Conservation (phyloP, 1,284 basidiomycete genomes). For the Fomitopsis palustris region DNA sequence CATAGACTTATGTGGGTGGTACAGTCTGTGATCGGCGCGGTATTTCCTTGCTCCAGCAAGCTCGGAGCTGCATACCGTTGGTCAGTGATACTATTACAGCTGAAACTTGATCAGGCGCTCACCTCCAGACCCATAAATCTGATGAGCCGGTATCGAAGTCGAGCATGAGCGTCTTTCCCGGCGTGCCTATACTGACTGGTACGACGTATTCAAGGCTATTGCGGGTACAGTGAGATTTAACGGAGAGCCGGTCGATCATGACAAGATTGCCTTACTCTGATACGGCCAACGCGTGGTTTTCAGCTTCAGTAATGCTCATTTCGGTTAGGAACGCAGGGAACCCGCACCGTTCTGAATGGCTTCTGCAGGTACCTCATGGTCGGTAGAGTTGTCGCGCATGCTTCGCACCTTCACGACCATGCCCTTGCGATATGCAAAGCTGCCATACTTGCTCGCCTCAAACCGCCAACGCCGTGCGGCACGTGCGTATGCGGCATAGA, state of each 20-base stretch:
- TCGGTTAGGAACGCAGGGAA: not conserved
- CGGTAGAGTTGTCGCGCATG: slow-evolving; percentile 22
- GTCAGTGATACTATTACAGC: too few species aligned
- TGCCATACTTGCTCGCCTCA: slow-evolving; percentile 26
- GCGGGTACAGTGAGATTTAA: not conserved
- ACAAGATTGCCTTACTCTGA: not conserved
- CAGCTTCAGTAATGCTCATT: not conserved
- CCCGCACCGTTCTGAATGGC: slow-evolving; percentile 33
- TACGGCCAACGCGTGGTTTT: not conserved
- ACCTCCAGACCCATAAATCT: slow-evolving; percentile 36
- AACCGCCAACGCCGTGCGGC: slow-evolving; percentile 31
- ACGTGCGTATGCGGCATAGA: slow-evolving; percentile 31
- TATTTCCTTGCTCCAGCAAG: slow-evolving; percentile 19
- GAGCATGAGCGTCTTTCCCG: slow-evolving; percentile 33
- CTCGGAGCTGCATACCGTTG: slow-evolving; percentile 18
- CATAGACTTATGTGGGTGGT: slow-evolving; percentile 30
- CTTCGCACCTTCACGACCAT: slow-evolving; percentile 28
- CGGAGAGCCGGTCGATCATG: not conserved
- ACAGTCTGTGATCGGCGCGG: slow-evolving; percentile 28
- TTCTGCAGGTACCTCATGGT: slow-evolving; percentile 33
- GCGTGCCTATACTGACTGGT: slow-evolving; percentile 36
- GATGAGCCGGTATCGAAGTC: slow-evolving; percentile 39
- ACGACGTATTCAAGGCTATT: slow-evolving; percentile 36
- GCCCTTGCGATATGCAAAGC: slow-evolving; percentile 29
- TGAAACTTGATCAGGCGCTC: too few species aligned